phyloP scores from a whole-genome alignment of 2,329 filamentous ascomycete genomes.

The Cordyceps farinosa region DNA sequence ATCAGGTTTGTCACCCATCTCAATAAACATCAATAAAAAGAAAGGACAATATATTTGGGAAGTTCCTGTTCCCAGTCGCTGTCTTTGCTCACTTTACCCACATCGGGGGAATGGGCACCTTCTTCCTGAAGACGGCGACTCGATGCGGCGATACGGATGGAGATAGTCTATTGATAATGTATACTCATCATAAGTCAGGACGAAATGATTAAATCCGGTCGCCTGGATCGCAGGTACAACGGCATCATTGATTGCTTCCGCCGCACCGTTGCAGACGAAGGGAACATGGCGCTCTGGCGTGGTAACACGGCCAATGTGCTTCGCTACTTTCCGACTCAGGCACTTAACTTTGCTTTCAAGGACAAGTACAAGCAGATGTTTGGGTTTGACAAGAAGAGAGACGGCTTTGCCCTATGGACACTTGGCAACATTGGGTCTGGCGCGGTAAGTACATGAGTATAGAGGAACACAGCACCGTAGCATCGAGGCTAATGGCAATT shows the following conservation, averaged over 20 bases:
- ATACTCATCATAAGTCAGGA: conserved; percentile 57
- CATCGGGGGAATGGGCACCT: neutral
- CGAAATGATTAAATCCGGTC: conserved; percentile 99
- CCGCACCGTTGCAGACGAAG: conserved; percentile 85
- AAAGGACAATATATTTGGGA: neutral
- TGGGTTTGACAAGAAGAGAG: conserved; percentile 99
- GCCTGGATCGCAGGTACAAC: conserved; percentile 95
- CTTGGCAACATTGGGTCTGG: conserved; percentile 98
- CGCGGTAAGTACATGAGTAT: conserved; percentile 40
- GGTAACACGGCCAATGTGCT: conserved; percentile 99
- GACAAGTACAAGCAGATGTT: conserved; percentile 99
- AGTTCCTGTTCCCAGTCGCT: conserved; percentile 4
- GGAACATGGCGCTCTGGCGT: conserved; percentile 94
- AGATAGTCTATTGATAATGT: neutral
- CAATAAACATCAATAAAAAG: neutral
- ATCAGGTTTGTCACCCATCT: conserved; percentile 72
- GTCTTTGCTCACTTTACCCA: conserved; percentile 9
- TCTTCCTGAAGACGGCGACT: conserved; percentile 1
- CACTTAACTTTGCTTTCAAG: conserved; percentile 99
- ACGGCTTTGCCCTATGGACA: conserved; percentile 99
- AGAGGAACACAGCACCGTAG: neutral
- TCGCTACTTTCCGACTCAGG: conserved; percentile 99
- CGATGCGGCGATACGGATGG: neutral
- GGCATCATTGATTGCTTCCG: conserved; percentile 95
- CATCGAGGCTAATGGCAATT: neutral